A percentile compares a stretch with the other conserved stretches of the same genome.
Evolutionary conservation across 345 rosid genomes (phyloP).

Genomic region (Pseudoturritis turrita): DNA sequence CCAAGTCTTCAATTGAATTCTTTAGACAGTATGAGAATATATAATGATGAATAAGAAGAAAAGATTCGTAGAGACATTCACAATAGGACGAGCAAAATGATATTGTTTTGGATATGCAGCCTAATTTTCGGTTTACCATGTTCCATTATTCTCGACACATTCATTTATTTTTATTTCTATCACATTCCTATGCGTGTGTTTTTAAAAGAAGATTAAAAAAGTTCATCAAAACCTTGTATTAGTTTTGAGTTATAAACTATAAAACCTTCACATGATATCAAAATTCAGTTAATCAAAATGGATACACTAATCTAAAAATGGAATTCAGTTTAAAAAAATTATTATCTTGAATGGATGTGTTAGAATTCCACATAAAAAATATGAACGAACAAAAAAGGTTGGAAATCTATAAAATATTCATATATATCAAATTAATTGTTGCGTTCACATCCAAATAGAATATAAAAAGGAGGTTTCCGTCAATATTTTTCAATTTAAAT

Average conservation of each 20-base stretch:
- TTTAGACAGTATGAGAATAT: not conserved
- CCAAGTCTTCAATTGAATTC: not conserved
- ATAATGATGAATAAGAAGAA: not conserved
- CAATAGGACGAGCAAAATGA: slow-evolving; percentile 20
- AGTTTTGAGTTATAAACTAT: too few relatives aligned
- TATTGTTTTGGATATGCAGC: not conserved
- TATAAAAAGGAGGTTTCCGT: not conserved
- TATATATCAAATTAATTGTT: slow-evolving; percentile 10
- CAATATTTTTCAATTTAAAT: not conserved
- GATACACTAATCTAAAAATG: too few relatives aligned
- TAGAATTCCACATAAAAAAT: too few relatives aligned
- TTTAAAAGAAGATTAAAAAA: too few relatives aligned
- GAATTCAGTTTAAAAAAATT: too few relatives aligned
- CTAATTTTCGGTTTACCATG: not conserved
- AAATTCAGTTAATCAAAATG: too few relatives aligned
- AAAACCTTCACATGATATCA: too few relatives aligned
- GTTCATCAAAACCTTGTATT: too few relatives aligned
- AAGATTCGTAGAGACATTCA: slow-evolving; percentile 21
- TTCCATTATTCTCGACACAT: slow-evolving; percentile 20
- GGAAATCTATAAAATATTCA: too few relatives aligned
- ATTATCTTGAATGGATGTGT: too few relatives aligned
- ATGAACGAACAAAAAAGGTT: too few relatives aligned
- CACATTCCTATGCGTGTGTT: not conserved
- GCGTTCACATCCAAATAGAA: not conserved
- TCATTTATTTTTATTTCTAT: not conserved